Evolutionary conservation across 306 rosid species (phyloP).

Genomic region (Vigna unguiculata): DNA sequence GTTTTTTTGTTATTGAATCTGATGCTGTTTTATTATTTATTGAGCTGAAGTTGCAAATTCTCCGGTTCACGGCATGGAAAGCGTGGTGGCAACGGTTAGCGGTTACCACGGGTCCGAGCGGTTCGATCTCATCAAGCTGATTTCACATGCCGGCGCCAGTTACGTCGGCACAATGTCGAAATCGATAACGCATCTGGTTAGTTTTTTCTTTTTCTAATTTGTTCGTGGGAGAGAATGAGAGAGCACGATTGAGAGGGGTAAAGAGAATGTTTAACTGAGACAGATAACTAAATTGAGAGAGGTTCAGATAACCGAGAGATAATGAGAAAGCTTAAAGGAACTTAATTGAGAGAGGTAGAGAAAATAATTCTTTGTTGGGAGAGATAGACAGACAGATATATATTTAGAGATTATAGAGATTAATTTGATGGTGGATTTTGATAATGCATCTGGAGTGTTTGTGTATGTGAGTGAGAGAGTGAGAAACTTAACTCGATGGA

Average conservation of each 20-base stretch:
- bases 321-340: not conserved
- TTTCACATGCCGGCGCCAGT: constrained; percentile 68
- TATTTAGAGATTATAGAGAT: not conserved
- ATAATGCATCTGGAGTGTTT: not conserved
- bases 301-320: not conserved
- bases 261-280: not conserved
- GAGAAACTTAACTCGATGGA: not conserved
- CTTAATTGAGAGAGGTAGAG: not conserved
- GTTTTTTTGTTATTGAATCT: not conserved
- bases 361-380: not conserved
- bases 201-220: constrained; percentile 23
- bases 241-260: not conserved
- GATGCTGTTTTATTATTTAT: not conserved
- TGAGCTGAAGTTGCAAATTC: constrained; percentile 34
- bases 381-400: not conserved
- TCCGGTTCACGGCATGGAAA: constrained; percentile 71
- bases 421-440: not conserved
- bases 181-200: constrained; percentile 81
- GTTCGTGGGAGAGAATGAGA: not conserved
- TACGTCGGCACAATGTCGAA: constrained; percentile 76
- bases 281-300: not conserved
- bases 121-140: constrained; percentile 76
- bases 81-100: constrained; percentile 79
- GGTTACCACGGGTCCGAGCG: constrained; percentile 82
- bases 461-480: not conserved